Base-by-base conservation (phyloP, 257 asterid genomes). In the Jasminum sambac region DNA sequence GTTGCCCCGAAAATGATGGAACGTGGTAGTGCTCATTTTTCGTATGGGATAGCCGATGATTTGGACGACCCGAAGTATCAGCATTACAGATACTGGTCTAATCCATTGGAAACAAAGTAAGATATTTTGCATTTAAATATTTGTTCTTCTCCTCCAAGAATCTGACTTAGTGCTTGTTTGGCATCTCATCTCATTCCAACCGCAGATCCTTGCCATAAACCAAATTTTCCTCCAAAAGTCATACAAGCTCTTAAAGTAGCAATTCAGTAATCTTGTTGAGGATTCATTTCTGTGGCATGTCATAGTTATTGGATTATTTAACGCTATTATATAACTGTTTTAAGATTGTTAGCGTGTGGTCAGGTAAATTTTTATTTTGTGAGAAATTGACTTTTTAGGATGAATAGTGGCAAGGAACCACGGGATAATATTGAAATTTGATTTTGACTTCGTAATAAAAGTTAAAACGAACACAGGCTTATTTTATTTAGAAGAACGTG, bases 1-100 rank as follows among this genome's bases (percentile, higher is more conserved):
- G 94, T 91, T 34, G 96, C 98, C 64, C 96, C 98, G 5, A 87
- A 84, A 76, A 85, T 89, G 96, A 91, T 89, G 96, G 87, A 80
- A 41, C 98, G 98, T 38, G 96, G 94, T 19, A 77, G 84, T 70
- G 83, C 88, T 44, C 96, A 91, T 75, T 89, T 83, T 69, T 89
- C 98, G 5, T 87, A 91, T 63, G 98, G 98, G 59, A 80, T 91
- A 70, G 96, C 96, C 62, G 96, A 89, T 70, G 63, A 91, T 82
- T 83, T 91, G 91, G 95, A 91, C 34, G 94, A 91, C 72, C 89
- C 89, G 26, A 86, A 91, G 83, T 91, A 91, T 65, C 19, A 16
- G 8, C 98, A 91, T 75, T 89, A 91, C 84, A 91, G 81, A 74
- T 85, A 91, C 75, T 91, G 98, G 98, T 91, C 98, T 50, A 91